Conservation (phyloP, 441 rosid species). For the Mallotus japonicus region DNA sequence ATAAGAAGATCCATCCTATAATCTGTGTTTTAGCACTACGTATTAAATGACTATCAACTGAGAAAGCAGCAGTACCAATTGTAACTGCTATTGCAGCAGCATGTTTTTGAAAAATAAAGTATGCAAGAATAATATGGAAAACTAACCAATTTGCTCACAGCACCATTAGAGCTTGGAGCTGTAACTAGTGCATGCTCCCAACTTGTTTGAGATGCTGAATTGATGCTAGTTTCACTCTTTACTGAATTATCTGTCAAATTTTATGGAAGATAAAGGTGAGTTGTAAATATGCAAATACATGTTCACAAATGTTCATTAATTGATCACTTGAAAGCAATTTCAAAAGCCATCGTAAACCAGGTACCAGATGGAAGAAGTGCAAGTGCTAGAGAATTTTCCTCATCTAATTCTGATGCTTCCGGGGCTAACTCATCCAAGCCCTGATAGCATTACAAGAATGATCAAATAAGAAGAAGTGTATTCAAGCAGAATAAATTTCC, state of each 20-base stretch:
- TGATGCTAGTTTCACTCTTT: conserved; percentile 2
- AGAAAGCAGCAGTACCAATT: neutral
- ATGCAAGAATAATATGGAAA: neutral
- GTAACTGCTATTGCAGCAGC: neutral
- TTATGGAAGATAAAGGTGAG: neutral
- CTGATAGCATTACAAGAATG: conserved; percentile 16
- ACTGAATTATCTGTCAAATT: neutral
- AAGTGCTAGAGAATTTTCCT: conserved; percentile 22
- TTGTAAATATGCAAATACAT: neutral
- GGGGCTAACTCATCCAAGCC: conserved; percentile 27
- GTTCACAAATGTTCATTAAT: neutral
- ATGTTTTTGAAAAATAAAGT: neutral
- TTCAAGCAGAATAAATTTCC: neutral
- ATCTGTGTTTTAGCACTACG: neutral
- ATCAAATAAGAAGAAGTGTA: conserved; percentile 7
- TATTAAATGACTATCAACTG: neutral
- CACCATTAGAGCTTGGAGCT: conserved; percentile 26
- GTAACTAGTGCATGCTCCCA: conserved; percentile 37
- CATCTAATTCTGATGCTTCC: conserved; percentile 22
- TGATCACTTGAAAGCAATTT: neutral
- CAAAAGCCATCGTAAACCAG: neutral
- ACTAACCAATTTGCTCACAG: conserved; percentile 27
- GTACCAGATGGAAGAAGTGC: conserved; percentile 23
- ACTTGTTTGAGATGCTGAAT: conserved; percentile 12
- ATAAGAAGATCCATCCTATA: neutral